Evolutionary conservation across 805 yeast genomes (phyloP).

Genomic region (Zygotorulaspora florentina): DNA sequence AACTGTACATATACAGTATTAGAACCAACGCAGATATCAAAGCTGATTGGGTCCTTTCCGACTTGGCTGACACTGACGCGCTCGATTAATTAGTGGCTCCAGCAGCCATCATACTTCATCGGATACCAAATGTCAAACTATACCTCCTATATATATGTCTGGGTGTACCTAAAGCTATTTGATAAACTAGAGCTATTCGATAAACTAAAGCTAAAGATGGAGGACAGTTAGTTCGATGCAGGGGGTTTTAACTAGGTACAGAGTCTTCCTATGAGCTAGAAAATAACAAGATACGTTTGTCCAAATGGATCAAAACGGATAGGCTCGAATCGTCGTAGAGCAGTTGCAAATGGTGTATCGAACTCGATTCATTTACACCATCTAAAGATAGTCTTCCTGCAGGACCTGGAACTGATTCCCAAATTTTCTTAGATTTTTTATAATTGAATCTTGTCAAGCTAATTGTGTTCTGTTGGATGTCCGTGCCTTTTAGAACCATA

Average conservation of each 20-base stretch:
- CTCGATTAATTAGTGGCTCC: no score
- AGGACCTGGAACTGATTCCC: conserved; percentile 7
- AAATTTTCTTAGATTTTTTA: conserved; percentile 12
- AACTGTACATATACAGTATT: neutral
- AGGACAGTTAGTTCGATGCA: neutral
- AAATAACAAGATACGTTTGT: neutral
- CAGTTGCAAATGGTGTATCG: neutral
- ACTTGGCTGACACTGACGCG: neutral
- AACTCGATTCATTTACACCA: neutral
- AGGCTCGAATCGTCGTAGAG: neutral
- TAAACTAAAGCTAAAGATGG: neutral
- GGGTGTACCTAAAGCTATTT: neutral
- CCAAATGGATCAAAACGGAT: neutral
- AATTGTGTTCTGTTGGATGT: neutral
- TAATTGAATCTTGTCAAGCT: conserved; percentile 5
- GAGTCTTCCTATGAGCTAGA: neutral
- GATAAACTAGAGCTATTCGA: neutral
- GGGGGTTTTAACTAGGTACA: no score
- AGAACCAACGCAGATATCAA: neutral
- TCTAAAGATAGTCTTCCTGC: neutral
- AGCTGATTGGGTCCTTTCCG: neutral
- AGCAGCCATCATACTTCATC: neutral
- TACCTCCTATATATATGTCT: neutral
- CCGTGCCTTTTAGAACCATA: neutral
- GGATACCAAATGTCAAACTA: neutral